Evolutionary conservation across 495 filamentous ascomycete genomes (phyloP), one percentile per base, ranked within the genome.

Genomic region (Viridothelium virens): DNA sequence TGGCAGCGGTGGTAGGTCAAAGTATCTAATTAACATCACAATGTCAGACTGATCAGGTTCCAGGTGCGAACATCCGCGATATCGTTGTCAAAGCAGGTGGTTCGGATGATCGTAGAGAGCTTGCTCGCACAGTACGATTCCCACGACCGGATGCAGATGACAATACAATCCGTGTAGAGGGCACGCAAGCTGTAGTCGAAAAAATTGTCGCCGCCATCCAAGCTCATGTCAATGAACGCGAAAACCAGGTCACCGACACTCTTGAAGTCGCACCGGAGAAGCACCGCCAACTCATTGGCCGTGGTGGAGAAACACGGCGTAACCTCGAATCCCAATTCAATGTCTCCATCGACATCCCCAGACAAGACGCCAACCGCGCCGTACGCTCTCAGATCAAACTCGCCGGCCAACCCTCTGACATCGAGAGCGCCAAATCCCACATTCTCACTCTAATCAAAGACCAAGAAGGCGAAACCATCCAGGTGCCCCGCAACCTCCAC

Each of bases 81-180:
- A 92, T 99, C 67, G 87, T 97, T 61, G 79, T 89, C 63, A 84
- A 89, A 72, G 92, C 94, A 41, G 94, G 94, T 62, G 94, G 95
- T 11, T 90, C 92, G 31, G 88, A 90, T 70, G 91, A 96, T 69
- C 82, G 86, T 61, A 85, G 87, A 25, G 87, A 90, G 65, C 83
- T 89, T 63, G 88, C 90, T 38, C 89, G 91, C 61, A 88, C 91
- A 71, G 90, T 99, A 67, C 90, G 90, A 72, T 97, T 99, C 81
- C 94, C 94, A 34, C 85, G 87, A 71, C 82, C 84, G 65, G 90
- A 90, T 39, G 79, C 86, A 2, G 91, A 93, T 47, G 90, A 87
- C n/a, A 88, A 88, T 68, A 83, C 84, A 36, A 96, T 99, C 74
- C 89, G 84, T 70, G 82, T 99, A 16, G 91, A 96, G 76, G 94